Base-by-base conservation (phyloP, 2,329 filamentous ascomycete genomes). In the Aspergillus melleus region DNA sequence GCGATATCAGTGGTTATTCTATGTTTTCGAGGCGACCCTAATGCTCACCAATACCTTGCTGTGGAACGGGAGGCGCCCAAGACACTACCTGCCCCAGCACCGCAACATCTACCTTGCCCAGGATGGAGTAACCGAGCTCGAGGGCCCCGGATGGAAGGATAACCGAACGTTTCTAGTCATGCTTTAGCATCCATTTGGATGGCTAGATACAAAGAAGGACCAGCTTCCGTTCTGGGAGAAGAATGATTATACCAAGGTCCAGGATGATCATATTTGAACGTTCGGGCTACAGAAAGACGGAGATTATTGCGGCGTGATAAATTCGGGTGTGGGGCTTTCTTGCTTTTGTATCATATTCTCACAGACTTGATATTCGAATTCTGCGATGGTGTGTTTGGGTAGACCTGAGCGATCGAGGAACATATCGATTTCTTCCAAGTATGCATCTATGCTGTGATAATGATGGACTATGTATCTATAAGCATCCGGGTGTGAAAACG, bases 1-100 rank as follows among this genome's bases (percentile, higher is more conserved):
- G n/a, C 77, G 82, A 19, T 83, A 85, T 63, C 84, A 87, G 70
- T 84, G 80, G 79, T 86, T 80, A 70, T 87, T 87, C 62, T 85
- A 83, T 65, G 76, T 86, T 20, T 86, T 86, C 60, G 84, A 87
- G 72, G 81, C 78, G 1, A 63, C 68, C 0, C 68, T 85, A 11
- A 86, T 86, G 84, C 64, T 86, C 1, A 47, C 66, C 49, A 86
- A 86, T 64, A 75, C 75, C 8, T 70, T 76, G 32, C 66, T 86
- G 64, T 77, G 83, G 69, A 86, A 85, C 60, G 42, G 76, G 2
- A 72, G 79, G 4, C 82, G 86, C 62, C 84, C 84, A 20, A 75
- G 83, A 46, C 74, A 75, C 32, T 85, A 76, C 64, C 70, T 87
- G 20, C 85, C 84, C 0, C 66, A 73, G 60, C 65, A 75, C 60